Percentiles rank a stretch among this genome's conserved stretches.
phyloP scores from a whole-genome alignment of 345 rosid genomes.

The Capsella bursapastoris region DNA sequence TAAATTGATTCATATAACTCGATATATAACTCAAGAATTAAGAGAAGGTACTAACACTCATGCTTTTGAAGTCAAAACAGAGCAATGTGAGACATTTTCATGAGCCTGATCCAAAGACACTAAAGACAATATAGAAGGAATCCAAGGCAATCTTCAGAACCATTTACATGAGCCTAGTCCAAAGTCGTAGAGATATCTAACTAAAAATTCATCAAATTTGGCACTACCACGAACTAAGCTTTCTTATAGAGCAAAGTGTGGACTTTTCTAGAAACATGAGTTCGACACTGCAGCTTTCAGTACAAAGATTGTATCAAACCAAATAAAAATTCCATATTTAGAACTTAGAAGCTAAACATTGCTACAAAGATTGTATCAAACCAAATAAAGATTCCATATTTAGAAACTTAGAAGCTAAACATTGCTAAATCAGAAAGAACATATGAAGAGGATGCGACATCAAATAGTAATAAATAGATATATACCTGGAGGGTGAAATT shows the following conservation, averaged over 20 bases:
- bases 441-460: neutral
- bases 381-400: neutral
- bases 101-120: neutral
- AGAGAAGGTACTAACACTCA: neutral
- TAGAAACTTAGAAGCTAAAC: conserved; percentile 15
- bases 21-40: neutral
- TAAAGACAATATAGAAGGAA: neutral
- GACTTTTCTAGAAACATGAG: neutral
- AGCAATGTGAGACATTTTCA: neutral
- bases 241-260: neutral
- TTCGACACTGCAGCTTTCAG: neutral
- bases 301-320: conserved; percentile 1
- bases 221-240: no score
- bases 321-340: neutral
- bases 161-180: neutral
- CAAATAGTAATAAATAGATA: neutral
- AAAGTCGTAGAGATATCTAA: neutral
- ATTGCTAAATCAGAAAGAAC: conserved; percentile 10
- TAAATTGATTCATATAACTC: neutral
- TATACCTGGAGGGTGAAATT: conserved; percentile 89
- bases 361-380: conserved; percentile 2
- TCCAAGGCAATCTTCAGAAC: neutral
- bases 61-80: neutral
- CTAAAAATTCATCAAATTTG: no score
- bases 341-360: conserved; percentile 17